These are phyloP conservation scores for Chimonanthus salicifolius DNA, from an alignment of 164 flowering plant genomes.

Conservation along the genomic window DNA sequence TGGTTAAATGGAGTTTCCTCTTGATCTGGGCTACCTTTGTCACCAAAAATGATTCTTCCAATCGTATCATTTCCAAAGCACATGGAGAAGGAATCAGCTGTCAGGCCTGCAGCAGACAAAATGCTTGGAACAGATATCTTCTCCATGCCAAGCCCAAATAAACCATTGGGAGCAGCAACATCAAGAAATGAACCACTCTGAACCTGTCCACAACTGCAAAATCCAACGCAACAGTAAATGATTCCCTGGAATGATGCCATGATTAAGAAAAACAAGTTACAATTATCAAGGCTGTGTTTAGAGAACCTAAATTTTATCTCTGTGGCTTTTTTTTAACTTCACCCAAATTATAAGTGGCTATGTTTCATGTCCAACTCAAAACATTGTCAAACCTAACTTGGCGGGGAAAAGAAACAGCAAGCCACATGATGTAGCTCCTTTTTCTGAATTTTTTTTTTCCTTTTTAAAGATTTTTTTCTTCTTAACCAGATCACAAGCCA, in stretches of 20 bases:
- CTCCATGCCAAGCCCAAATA: constrained; percentile 79
- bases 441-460: too few species aligned
- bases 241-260: neutral
- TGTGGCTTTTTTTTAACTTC: too few species aligned
- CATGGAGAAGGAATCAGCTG: constrained; percentile 86
- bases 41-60: constrained; percentile 93
- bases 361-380: too few species aligned
- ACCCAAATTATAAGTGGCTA: too few species aligned
- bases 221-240: constrained; percentile 9
- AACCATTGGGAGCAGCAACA: constrained; percentile 80
- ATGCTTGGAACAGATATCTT: constrained; percentile 79
- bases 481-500: neutral
- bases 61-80: constrained; percentile 69
- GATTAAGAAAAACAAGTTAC: neutral
- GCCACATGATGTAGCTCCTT: too few species aligned
- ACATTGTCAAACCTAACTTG: too few species aligned
- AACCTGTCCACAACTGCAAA: constrained; percentile 69
- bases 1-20: constrained; percentile 62
- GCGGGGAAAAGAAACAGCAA: too few species aligned
- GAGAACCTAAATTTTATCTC: too few species aligned
- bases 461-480: too few species aligned
- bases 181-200: constrained; percentile 76
- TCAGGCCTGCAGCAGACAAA: constrained; percentile 51
- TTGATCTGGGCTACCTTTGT: constrained; percentile 67
- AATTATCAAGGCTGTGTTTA: too few species aligned